Base-by-base conservation (phyloP, 2,329 filamentous ascomycete species). In the Didymella exigua region DNA sequence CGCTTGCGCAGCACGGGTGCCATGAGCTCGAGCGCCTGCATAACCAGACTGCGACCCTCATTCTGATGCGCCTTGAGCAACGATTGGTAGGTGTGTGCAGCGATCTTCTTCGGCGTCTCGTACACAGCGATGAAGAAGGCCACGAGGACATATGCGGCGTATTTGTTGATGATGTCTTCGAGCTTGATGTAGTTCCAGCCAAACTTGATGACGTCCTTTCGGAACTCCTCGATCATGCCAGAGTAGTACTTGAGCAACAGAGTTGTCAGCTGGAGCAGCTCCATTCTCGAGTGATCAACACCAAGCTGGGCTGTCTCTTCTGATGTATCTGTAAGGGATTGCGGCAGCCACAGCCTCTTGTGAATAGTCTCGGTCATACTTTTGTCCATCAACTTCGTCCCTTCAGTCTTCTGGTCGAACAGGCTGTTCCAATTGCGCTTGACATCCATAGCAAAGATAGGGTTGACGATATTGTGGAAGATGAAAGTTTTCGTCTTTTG, bases 161-260 rank as follows among this genome's bases (percentile, higher is more conserved):
- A 95, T 75, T 99, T 99, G 80, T 98, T 99, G 79, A 99, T 96
- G 53, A 96, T 90, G 74, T 99, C 95, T 70, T 99, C 96, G n/a
- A 99, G 84, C 59, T 71, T 70, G 67, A 99, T 99, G 71, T 96
- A 98, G 16, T 93, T 96, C 95, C 95, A 99, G 3, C 92, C 93
- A 75, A 98, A 99, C 76, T 97, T 98, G 70, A 99, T 99, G 59
- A 99, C 93, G 61, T 99, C 95, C 76, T 99, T 99, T 31, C 96
- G 87, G 2, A 91, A 88, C 68, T 98, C 95, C 63, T 96, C 90
- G 1, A 99, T 84, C 49, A 92, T 89, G 27, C 86, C 85, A 68
- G 93, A 87, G 68, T 99, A 91, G 68, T 98, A 96, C 72, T 99
- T 99, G 76, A 99, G 89, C 33, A 99, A 81, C 79, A 99, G 87